Conservation (phyloP, 257 asterid species). For the Solanum paucissectum region DNA sequence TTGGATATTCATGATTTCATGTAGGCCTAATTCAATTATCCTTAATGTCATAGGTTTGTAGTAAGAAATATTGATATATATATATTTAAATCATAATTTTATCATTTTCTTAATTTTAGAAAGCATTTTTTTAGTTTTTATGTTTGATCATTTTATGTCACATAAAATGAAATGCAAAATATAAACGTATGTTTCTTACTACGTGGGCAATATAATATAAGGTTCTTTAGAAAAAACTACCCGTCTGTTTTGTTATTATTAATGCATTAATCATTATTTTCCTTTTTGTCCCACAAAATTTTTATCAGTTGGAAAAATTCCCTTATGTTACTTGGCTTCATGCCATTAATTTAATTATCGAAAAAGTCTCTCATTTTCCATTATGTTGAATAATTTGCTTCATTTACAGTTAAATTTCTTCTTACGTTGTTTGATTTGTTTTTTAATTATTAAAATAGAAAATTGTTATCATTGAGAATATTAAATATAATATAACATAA, state of each 20-base stretch:
- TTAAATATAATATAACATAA: too few relatives aligned
- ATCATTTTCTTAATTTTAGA: not conserved
- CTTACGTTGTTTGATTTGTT: too few relatives aligned
- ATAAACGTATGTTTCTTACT: not conserved
- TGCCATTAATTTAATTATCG: not conserved
- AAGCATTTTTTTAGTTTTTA: not conserved
- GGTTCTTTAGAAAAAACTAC: not conserved
- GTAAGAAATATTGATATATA: not conserved
- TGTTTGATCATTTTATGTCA: not conserved
- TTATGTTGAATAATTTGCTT: too few relatives aligned
- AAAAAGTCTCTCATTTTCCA: not conserved
- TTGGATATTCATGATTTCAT: not conserved
- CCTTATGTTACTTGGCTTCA: not conserved
- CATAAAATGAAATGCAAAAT: not conserved
- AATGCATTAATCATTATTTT: not conserved
- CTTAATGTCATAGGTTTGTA: not conserved
- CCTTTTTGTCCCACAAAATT: not conserved
- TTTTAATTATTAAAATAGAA: too few relatives aligned
- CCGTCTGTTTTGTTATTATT: not conserved
- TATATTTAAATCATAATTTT: not conserved
- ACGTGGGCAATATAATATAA: not conserved
- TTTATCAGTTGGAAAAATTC: not conserved
- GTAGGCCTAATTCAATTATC: not conserved
- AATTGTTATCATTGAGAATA: too few relatives aligned
- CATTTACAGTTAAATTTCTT: too few relatives aligned